Percentiles rank a stretch among this genome's conserved stretches.
phyloP scores from a whole-genome alignment of 1,139 yeast species.

The Sugiyamaella sp. region DNA sequence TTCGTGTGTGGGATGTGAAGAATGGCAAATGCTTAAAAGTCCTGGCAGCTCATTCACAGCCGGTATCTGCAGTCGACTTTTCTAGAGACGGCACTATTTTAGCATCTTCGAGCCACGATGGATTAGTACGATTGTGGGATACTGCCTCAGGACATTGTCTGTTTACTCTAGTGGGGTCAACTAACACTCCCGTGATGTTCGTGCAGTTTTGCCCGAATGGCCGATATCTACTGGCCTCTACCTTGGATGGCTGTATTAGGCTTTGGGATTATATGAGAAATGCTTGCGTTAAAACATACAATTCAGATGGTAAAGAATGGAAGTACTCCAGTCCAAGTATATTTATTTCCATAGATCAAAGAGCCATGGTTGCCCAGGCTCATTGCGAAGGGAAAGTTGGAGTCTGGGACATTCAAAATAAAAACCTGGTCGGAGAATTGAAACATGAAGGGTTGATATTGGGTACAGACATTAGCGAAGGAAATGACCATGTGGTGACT shows the following conservation, averaged over 20 bases:
- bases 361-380: constrained; percentile 61
- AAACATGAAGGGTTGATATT: constrained; percentile 45
- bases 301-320: constrained; percentile 37
- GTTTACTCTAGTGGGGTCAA: constrained; percentile 71
- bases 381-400: constrained; percentile 58
- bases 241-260: constrained; percentile 79
- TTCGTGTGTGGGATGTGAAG: constrained; percentile 84
- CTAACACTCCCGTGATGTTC: constrained; percentile 61
- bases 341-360: constrained; percentile 38
- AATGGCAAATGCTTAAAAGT: constrained; percentile 74
- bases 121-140: constrained; percentile 84
- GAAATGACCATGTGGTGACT: constrained; percentile 49
- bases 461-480: constrained; percentile 35
- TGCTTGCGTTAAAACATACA: constrained; percentile 44
- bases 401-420: constrained; percentile 77
- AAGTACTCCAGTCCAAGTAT: constrained; percentile 32
- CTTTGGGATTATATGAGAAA: constrained; percentile 64
- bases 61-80: constrained; percentile 74
- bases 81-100: constrained; percentile 81
- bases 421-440: constrained; percentile 51
- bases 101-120: constrained; percentile 89
- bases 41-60: constrained; percentile 91
- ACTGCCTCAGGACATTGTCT: constrained; percentile 88
- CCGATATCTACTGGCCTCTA: constrained; percentile 72
- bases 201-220: constrained; percentile 84